These are phyloP conservation scores for Epichloe sylvatica DNA, from an alignment of 2,329 filamentous ascomycete genomes.

Conservation along the genomic window DNA sequence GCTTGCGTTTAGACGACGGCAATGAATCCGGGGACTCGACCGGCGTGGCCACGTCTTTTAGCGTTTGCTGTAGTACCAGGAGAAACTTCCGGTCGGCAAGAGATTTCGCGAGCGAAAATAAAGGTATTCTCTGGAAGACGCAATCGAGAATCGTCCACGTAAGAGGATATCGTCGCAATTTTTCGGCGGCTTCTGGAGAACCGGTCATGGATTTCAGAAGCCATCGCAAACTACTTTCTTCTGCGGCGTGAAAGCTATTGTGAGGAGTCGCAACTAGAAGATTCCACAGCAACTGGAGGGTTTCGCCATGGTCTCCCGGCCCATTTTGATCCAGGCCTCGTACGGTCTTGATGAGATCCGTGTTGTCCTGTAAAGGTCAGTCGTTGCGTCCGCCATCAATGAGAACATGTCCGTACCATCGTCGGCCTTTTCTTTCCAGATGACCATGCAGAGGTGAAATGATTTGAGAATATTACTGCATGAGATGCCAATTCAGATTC, in stretches of 20 bases:
- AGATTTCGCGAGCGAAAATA: constrained; percentile 55
- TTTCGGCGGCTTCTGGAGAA: constrained; percentile 32
- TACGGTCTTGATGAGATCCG: constrained; percentile 36
- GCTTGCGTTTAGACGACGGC: constrained; percentile 32
- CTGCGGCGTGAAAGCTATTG: constrained; percentile 35
- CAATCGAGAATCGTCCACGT: constrained; percentile 49
- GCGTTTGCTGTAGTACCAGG: constrained; percentile 47
- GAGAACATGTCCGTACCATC: constrained; percentile 1
- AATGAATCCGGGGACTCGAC: constrained; percentile 12
- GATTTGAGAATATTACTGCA: not conserved
- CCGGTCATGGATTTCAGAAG: constrained; percentile 48
- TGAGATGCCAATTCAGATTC: not conserved
- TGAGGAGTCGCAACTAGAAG: constrained; percentile 28
- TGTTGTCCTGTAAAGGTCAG: constrained; percentile 14
- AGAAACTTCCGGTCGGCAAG: constrained; percentile 58
- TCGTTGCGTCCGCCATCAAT: not conserved
- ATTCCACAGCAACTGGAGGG: constrained; percentile 35
- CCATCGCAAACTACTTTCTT: constrained; percentile 47
- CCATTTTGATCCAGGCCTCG: constrained; percentile 41
- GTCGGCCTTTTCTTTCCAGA: not conserved
- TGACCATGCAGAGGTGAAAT: not conserved
- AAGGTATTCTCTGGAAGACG: constrained; percentile 50
- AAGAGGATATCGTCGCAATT: constrained; percentile 39
- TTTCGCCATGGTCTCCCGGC: constrained; percentile 29
- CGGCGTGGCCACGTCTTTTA: constrained; percentile 41